Evolutionary conservation across 1,139 yeast species (phyloP).

Genomic region (Hyphopichia khmerensis): DNA sequence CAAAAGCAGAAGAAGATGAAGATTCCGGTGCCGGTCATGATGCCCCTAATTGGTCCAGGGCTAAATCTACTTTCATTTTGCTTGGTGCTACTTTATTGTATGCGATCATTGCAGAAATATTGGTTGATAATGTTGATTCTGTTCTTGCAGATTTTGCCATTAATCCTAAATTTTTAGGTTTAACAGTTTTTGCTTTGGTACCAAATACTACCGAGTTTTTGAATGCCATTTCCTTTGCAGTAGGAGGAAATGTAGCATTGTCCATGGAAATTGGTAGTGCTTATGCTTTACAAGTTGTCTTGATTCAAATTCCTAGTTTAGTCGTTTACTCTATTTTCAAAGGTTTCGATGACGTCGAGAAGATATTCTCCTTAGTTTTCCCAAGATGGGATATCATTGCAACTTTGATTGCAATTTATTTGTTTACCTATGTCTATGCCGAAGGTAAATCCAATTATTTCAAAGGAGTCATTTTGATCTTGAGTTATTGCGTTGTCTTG

Average conservation of each 20-base stretch:
- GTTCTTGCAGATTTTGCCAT: slow-evolving; percentile 76
- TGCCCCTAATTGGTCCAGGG: slow-evolving; percentile 95
- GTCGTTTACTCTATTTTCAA: slow-evolving; percentile 69
- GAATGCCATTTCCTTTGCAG: slow-evolving; percentile 95
- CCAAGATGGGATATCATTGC: slow-evolving; percentile 96
- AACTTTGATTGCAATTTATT: slow-evolving; percentile 77
- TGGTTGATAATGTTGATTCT: slow-evolving; percentile 91
- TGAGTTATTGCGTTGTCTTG: slow-evolving; percentile 74
- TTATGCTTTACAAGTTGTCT: slow-evolving; percentile 93
- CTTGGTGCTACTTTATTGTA: slow-evolving; percentile 82
- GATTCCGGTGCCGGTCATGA: slow-evolving; percentile 70
- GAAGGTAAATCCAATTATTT: slow-evolving; percentile 96
- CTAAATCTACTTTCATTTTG: slow-evolving; percentile 80
- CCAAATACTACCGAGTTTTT: slow-evolving; percentile 97
- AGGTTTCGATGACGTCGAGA: slow-evolving; percentile 35
- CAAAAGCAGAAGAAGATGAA: slow-evolving; percentile 26
- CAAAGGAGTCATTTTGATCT: slow-evolving; percentile 86
- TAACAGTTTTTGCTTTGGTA: slow-evolving; percentile 91
- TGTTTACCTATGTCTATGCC: slow-evolving; percentile 91
- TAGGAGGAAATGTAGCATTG: slow-evolving; percentile 91
- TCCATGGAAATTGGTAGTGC: slow-evolving; percentile 99
- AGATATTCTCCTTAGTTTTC: slow-evolving; percentile 79
- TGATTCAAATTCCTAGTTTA: slow-evolving; percentile 88
- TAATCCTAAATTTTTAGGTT: slow-evolving; percentile 86
- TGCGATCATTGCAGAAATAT: slow-evolving; percentile 91